Percentiles rank a stretch among this genome's conserved stretches.
phyloP scores from a whole-genome alignment of 129 eudicot species.

The Flaveria ramosissima region DNA sequence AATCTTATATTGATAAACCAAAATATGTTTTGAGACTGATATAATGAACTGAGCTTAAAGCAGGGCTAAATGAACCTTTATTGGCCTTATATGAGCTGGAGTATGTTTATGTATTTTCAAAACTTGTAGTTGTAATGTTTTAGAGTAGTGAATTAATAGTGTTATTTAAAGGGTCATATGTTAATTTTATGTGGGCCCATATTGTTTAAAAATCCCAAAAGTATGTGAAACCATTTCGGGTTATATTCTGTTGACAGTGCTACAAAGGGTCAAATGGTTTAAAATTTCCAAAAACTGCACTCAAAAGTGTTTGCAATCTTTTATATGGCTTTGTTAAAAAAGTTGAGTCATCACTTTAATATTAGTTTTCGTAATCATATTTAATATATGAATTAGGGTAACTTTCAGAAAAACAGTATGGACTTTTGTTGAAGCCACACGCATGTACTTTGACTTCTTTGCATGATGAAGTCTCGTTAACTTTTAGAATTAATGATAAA shows the following conservation, averaged over 20 bases:
- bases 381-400: background rate
- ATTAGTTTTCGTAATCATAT: background rate
- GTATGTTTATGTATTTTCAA: background rate
- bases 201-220: background rate
- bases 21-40: no score
- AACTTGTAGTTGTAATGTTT: background rate
- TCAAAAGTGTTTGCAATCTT: background rate
- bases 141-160: background rate
- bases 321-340: background rate
- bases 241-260: background rate
- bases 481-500: background rate
- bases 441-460: no score
- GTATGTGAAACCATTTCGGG: background rate
- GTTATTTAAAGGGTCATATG: background rate
- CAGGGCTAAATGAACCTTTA: background rate
- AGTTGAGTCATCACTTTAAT: background rate
- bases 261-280: background rate
- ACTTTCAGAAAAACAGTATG: no score
- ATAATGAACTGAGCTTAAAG: background rate
- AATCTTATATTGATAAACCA: no score
- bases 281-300: background rate
- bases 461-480: no score
- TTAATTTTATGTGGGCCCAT: background rate
- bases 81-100: background rate
- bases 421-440: background rate